Conservation (phyloP, 2,329 filamentous ascomycete genomes). For the Apiospora rasikravindrae region DNA sequence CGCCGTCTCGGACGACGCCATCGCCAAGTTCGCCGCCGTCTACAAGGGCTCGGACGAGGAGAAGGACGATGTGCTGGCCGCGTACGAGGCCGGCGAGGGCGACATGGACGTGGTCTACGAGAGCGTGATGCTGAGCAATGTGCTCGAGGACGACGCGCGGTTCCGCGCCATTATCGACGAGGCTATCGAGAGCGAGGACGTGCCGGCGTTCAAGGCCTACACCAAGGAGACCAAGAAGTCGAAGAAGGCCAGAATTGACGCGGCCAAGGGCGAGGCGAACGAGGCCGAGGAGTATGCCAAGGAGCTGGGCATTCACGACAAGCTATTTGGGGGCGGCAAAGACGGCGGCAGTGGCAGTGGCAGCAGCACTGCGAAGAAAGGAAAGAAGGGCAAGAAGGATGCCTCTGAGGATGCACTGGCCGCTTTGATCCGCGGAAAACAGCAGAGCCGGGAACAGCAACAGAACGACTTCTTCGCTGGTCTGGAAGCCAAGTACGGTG, state of each 20-base stretch:
- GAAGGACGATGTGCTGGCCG: constrained; percentile 73
- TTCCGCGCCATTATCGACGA: constrained; percentile 82
- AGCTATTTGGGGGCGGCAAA: constrained; percentile 57
- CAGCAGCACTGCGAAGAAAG: constrained; percentile 42
- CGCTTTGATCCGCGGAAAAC: constrained; percentile 76
- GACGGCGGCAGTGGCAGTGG: constrained; percentile 23
- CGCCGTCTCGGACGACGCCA: constrained; percentile 74
- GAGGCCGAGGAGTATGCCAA: constrained; percentile 79
- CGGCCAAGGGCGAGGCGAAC: constrained; percentile 68
- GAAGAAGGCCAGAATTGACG: constrained; percentile 62
- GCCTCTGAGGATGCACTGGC: constrained; percentile 62
- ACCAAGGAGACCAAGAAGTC: constrained; percentile 73
- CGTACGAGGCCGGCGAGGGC: constrained; percentile 76
- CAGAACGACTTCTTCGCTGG: constrained; percentile 79
- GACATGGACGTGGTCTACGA: constrained; percentile 80
- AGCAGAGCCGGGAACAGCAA: constrained; percentile 69
- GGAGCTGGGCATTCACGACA: constrained; percentile 75
- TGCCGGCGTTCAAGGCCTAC: constrained; percentile 72
- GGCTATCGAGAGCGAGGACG: constrained; percentile 74
- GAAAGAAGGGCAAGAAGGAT: constrained; percentile 48
- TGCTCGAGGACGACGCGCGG: constrained; percentile 82
- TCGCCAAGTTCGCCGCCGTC: constrained; percentile 74
- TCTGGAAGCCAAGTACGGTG: constrained; percentile 59
- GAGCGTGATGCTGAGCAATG: constrained; percentile 83
- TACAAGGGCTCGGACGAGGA: constrained; percentile 93